Base-by-base conservation (phyloP, 805 yeast species). In the Monosporozyma siamensis region DNA sequence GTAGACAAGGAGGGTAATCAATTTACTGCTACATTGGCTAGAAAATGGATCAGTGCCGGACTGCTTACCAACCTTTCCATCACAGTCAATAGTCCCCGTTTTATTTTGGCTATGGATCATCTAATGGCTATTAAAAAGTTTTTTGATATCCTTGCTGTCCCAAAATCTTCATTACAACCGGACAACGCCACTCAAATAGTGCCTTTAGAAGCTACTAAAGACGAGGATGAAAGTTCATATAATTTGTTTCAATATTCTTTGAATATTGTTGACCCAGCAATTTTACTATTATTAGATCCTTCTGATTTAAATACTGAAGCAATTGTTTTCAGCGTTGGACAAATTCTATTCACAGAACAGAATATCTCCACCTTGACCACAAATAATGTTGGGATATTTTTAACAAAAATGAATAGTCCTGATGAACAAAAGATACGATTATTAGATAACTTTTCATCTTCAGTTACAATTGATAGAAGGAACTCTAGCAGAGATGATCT, bases 391-490 rank as follows among this genome's bases (percentile, higher is more conserved):
- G 97, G 97, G 2, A 77, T 92, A 81, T 92, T 84, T 54, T 65
- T 92, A 45, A 77, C 88, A 38, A 71, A 69, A 20, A 88, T 92
- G 95, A 73, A 80, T 49, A 57, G 74, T 4, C 71, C 70, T 40
- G 80, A 80, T n/a, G 71, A 72, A 9, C 71, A 71, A 42, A 70
- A 80, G 41, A 67, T 88, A 40, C 68, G 96, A 42, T 73, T 92
- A 23, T 70, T 92, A 45, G 97, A 92, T 60, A 96, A 92, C 52
- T 92, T 90, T 61, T 82, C 95, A 1, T 65, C 87, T 2, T 77
- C 88, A 1, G 70, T 84, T 43, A 75, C 86, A 0, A 64, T 83
- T 43, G 96, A 90, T 55, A 70, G 75, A 7, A 68, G 87, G 36
- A 81, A 81, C 4, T 77, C 94, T 0, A 73, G 80, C 1, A 56